These are phyloP conservation scores for Pythium myriotylum DNA, from an alignment of 352 stramenopile species.

Conservation along the genomic window DNA sequence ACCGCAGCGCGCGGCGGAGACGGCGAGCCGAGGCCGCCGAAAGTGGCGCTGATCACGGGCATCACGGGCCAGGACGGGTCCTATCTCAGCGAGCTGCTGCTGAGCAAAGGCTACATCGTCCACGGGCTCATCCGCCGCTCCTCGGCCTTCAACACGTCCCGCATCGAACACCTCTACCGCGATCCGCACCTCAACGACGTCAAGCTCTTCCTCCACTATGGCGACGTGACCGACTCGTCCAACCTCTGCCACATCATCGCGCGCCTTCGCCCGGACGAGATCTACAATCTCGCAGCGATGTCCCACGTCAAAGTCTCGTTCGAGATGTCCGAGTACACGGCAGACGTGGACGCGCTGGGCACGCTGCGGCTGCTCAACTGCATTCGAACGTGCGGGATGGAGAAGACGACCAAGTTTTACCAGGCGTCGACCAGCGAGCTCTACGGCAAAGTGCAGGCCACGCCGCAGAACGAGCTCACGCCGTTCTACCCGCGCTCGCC, in stretches of 20 bases:
- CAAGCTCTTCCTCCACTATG: conserved; percentile 98
- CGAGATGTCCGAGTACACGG: conserved; percentile 99
- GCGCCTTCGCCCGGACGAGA: conserved; percentile 95
- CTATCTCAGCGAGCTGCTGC: conserved; percentile 97
- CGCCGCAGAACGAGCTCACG: conserved; percentile 96
- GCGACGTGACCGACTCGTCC: conserved; percentile 97
- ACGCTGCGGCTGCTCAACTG: conserved; percentile 97
- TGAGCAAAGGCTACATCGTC: conserved; percentile 97
- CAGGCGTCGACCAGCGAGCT: conserved; percentile 98
- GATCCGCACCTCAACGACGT: conserved; percentile 94
- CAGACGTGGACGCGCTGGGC: conserved; percentile 96
- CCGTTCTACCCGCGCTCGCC: conserved; percentile 99
- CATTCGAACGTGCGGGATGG: conserved; percentile 92
- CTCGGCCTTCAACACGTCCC: conserved; percentile 98
- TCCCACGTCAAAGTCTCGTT: conserved; percentile 99
- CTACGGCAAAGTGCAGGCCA: conserved; percentile 97
- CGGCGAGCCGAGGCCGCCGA: no score
- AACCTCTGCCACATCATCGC: conserved; percentile 97
- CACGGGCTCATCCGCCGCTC: conserved; percentile 97
- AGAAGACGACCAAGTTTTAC: conserved; percentile 87
- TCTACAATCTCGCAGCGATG: conserved; percentile 99
- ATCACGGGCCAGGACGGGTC: conserved; percentile 99
- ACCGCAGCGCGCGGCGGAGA: no score
- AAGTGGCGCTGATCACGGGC: conserved; percentile 95
- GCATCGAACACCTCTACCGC: conserved; percentile 98